Conservation (phyloP, 2,329 filamentous ascomycete species). For the Fusarium sp. region DNA sequence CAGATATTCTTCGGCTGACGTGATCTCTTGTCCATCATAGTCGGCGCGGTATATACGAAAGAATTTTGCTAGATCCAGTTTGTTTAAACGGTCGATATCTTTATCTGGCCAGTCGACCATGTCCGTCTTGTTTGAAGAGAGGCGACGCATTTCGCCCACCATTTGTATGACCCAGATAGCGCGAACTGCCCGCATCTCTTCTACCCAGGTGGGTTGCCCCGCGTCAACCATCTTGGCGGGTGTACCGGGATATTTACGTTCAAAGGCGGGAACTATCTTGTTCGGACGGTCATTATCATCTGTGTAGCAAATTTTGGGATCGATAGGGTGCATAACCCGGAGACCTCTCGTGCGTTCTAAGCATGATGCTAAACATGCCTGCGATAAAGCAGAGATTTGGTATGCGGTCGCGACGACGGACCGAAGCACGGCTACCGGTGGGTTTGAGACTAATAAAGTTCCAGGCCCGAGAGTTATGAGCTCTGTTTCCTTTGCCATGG, state of each 20-base stretch:
- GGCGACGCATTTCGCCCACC: conserved; percentile 14
- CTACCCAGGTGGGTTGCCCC: conserved; percentile 35
- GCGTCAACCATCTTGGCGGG: conserved; percentile 10
- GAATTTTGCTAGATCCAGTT: not conserved
- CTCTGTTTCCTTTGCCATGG: not conserved
- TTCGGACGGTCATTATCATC: not conserved
- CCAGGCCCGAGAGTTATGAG: not conserved
- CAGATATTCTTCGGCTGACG: not conserved
- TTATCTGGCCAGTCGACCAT: not conserved
- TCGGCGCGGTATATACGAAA: not conserved
- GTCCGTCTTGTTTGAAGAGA: not conserved
- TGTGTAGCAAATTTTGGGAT: conserved; percentile 4
- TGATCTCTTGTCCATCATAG: not conserved
- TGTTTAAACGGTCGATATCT: not conserved
- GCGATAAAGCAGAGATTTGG: conserved; percentile 30
- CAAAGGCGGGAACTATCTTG: conserved; percentile 1
- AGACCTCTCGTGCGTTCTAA: conserved; percentile 22
- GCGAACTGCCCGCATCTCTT: conserved; percentile 38
- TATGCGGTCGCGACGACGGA: conserved; percentile 30
- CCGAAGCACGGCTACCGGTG: conserved; percentile 10
- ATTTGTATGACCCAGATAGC: conserved; percentile 35
- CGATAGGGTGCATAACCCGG: conserved; percentile 14
- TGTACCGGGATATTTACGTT: conserved; percentile 3
- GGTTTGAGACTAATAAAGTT: not conserved
- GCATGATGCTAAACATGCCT: conserved; percentile 33